Percentiles rank a stretch among this genome's conserved stretches.
These are phyloP conservation scores for Dactylellina drechsleri DNA, from an alignment of 2,329 filamentous ascomycete species.

Conservation along the genomic window DNA sequence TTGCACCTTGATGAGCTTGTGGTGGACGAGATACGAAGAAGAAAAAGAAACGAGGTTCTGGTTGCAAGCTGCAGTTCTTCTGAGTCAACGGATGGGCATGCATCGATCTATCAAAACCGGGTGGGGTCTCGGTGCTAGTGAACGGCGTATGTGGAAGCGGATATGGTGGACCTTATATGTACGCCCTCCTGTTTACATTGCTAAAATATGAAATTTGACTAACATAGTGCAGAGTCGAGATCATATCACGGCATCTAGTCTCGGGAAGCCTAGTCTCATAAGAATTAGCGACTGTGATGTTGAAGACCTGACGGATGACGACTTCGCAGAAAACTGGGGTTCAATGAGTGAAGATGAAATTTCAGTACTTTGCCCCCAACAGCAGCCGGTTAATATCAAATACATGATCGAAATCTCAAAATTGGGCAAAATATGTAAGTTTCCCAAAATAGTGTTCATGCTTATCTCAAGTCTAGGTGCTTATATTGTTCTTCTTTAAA, in stretches of 20 bases:
- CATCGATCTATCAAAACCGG: conserved; percentile 44
- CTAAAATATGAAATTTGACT: conserved; percentile 6
- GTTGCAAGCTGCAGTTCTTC: conserved; percentile 42
- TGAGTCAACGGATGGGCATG: conserved; percentile 54
- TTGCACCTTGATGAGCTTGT: conserved; percentile 51
- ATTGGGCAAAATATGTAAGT: conserved; percentile 48
- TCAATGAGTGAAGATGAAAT: conserved; percentile 25
- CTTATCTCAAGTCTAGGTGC: neutral
- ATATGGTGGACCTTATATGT: conserved; percentile 55
- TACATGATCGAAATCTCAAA: conserved; percentile 46
- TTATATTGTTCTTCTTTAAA: neutral
- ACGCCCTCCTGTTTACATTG: conserved; percentile 8
- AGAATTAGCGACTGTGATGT: conserved; percentile 45
- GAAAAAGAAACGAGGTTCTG: conserved; percentile 53
- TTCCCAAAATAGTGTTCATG: neutral
- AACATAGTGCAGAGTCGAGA: conserved; percentile 35
- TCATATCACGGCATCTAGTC: conserved; percentile 53
- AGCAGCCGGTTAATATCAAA: conserved; percentile 40
- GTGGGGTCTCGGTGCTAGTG: conserved; percentile 49
- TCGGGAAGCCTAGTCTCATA: conserved; percentile 50
- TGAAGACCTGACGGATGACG: conserved; percentile 41
- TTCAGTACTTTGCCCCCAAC: conserved; percentile 31
- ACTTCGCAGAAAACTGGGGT: conserved; percentile 48
- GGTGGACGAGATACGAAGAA: conserved; percentile 52
- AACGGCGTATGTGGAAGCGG: conserved; percentile 51